Percentiles rank a stretch among this genome's conserved stretches.
phyloP scores from a whole-genome alignment of 179 eudicot species.

The Patellifolia procumbens region DNA sequence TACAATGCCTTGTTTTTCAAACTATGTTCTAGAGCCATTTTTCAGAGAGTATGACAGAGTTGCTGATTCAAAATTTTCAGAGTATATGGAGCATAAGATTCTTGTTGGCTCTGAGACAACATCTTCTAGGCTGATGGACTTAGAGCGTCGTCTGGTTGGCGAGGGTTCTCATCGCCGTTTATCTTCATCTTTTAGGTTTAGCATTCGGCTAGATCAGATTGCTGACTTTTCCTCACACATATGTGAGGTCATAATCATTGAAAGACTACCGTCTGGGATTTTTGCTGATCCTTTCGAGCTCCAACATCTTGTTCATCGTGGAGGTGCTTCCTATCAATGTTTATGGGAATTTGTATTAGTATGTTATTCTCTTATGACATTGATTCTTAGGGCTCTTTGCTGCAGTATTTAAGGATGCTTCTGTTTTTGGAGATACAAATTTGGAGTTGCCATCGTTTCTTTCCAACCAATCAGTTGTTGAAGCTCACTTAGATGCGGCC shows the following conservation, averaged over 20 bases:
- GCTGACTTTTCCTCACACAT: slow-evolving; percentile 29
- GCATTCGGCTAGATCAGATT: slow-evolving; percentile 30
- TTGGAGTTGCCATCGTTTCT: slow-evolving; percentile 81
- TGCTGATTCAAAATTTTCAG: slow-evolving; percentile 44
- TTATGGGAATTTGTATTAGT: slow-evolving; percentile 10
- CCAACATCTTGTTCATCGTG: slow-evolving; percentile 65
- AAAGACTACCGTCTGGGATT: slow-evolving; percentile 78
- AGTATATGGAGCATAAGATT: slow-evolving; percentile 43
- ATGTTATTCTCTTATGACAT: background rate
- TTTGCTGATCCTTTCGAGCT: slow-evolving; percentile 97
- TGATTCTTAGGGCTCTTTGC: slow-evolving; percentile 8
- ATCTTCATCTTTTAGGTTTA: slow-evolving; percentile 49
- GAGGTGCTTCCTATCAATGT: slow-evolving; percentile 48
- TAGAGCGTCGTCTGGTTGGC: slow-evolving; percentile 59
- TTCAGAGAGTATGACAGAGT: slow-evolving; percentile 48
- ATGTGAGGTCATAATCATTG: slow-evolving; percentile 65
- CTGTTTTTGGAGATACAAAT: slow-evolving; percentile 86
- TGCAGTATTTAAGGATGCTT: slow-evolving; percentile 67
- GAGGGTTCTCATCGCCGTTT: slow-evolving; percentile 92
- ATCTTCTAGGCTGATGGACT: slow-evolving; percentile 33
- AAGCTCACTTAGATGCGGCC: slow-evolving; percentile 62
- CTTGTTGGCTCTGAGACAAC: slow-evolving; percentile 29
- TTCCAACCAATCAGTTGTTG: slow-evolving; percentile 78
- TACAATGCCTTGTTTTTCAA: slow-evolving; percentile 31
- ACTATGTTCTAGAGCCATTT: slow-evolving; percentile 49